phyloP scores from a whole-genome alignment of 1,284 basidiomycete species.

The Peniophora sp. region DNA sequence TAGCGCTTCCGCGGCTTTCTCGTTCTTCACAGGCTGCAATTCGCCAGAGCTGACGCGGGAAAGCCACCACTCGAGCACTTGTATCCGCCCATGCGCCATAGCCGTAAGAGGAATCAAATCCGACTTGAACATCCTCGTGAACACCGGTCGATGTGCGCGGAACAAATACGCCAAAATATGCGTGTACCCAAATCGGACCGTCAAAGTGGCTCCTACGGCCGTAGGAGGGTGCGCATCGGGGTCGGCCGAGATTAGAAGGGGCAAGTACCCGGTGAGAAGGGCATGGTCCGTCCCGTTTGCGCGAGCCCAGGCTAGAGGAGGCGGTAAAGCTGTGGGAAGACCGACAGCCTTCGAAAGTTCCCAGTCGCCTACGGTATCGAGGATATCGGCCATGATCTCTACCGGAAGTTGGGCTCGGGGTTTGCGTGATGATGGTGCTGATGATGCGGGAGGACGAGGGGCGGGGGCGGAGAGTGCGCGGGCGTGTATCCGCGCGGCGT shows the following conservation, averaged over 20 bases:
- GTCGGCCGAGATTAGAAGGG: constrained; percentile 48
- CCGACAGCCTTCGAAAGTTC: constrained; percentile 71
- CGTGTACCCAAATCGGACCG: constrained; percentile 68
- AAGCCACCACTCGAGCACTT: constrained; percentile 78
- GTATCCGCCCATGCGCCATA: constrained; percentile 60
- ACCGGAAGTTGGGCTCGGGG: constrained; percentile 70
- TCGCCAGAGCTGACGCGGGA: constrained; percentile 44
- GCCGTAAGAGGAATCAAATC: constrained; percentile 69
- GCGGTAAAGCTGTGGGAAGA: constrained; percentile 56
- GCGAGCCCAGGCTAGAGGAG: constrained; percentile 61
- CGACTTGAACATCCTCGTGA: constrained; percentile 49
- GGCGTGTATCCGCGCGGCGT: neutral
- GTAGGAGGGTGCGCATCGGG: constrained; percentile 52
- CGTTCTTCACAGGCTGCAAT: constrained; percentile 33
- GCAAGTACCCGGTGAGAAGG: constrained; percentile 56
- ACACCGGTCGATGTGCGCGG: constrained; percentile 53
- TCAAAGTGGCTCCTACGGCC: constrained; percentile 54
- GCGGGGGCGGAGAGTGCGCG: constrained; percentile 7
- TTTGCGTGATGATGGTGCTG: constrained; percentile 23
- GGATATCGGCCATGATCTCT: constrained; percentile 68
- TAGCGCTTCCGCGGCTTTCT: constrained; percentile 49
- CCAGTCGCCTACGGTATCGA: constrained; percentile 74
- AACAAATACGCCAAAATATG: constrained; percentile 67
- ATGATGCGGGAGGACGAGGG: constrained; percentile 16
- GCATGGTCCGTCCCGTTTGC: constrained; percentile 62